Evolutionary conservation across 1,139 yeast species (phyloP).

Genomic region (Hansenula sp.): DNA sequence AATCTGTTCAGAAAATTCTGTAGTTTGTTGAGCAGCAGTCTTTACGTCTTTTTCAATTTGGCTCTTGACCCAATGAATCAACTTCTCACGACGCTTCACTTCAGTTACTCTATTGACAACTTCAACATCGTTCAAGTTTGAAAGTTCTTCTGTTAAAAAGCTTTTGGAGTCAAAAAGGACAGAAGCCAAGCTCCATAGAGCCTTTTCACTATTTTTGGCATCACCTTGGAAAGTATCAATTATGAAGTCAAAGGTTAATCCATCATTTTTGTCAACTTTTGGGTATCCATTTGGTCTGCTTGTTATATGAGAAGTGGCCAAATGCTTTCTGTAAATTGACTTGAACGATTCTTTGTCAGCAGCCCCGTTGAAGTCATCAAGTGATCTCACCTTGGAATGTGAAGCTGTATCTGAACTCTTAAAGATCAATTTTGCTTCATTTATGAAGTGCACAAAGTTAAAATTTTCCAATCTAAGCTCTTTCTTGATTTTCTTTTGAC

Average conservation of each 20-base stretch:
- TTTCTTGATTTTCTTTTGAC: slow-evolving; percentile 23
- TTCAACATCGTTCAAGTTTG: slow-evolving; percentile 25
- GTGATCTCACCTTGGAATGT: slow-evolving; percentile 9
- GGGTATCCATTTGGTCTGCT: slow-evolving; percentile 28
- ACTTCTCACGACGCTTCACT: slow-evolving; percentile 37
- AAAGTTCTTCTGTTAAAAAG: slow-evolving; percentile 13
- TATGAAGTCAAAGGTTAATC: slow-evolving; percentile 27
- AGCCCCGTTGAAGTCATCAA: slow-evolving; percentile 9
- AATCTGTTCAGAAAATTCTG: slow-evolving; percentile 43
- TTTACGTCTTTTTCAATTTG: slow-evolving; percentile 46
- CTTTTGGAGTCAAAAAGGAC: slow-evolving; percentile 49
- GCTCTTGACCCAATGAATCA: slow-evolving; percentile 57
- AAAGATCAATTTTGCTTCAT: slow-evolving; percentile 18
- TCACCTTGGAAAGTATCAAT: slow-evolving; percentile 19
- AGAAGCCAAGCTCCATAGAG: slow-evolving; percentile 49
- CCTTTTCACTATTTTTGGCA: slow-evolving; percentile 19
- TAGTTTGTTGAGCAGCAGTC: slow-evolving; percentile 17
- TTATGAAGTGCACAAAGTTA: slow-evolving; percentile 23
- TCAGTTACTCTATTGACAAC: slow-evolving; percentile 30
- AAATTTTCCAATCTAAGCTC: slow-evolving; percentile 23
- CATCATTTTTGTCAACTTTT: slow-evolving; percentile 19
- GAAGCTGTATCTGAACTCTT: slow-evolving; percentile 8
- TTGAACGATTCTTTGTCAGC: slow-evolving; percentile 4
- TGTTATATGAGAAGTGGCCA: slow-evolving; percentile 10
- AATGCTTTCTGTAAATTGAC: slow-evolving; percentile 15